Conservation (phyloP, 1,139 yeast genomes). For the Ashbya aceris region DNA sequence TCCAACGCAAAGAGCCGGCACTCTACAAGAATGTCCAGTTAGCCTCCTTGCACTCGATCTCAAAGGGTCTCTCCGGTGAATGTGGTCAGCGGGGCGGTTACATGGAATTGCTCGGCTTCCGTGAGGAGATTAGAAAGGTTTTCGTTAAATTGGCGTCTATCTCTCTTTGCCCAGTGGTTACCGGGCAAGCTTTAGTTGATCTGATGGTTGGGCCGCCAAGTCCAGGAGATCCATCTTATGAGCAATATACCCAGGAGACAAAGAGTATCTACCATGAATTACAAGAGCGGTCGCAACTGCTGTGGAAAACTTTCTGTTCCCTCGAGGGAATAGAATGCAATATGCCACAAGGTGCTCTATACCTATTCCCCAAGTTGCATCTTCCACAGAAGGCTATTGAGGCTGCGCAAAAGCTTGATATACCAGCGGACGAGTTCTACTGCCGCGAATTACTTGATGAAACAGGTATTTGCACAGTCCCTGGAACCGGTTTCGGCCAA, state of each 20-base stretch:
- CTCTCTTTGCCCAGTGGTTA: slow-evolving; percentile 84
- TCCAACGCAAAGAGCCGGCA: slow-evolving; percentile 45
- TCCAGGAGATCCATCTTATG: slow-evolving; percentile 68
- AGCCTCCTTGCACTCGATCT: slow-evolving; percentile 90
- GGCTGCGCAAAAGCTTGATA: slow-evolving; percentile 46
- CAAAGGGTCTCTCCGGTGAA: slow-evolving; percentile 95
- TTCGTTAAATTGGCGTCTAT: slow-evolving; percentile 82
- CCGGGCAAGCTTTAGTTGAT: slow-evolving; percentile 89
- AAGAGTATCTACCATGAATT: slow-evolving; percentile 52
- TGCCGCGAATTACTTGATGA: slow-evolving; percentile 70
- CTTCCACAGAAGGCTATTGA: slow-evolving; percentile 54
- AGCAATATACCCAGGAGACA: slow-evolving; percentile 54
- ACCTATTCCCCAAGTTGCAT: slow-evolving; percentile 72
- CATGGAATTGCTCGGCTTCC: slow-evolving; percentile 85
- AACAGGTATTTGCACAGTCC: slow-evolving; percentile 97
- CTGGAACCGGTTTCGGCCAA: slow-evolving; percentile 97
- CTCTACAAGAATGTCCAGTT: slow-evolving; percentile 69
- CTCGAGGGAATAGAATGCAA: slow-evolving; percentile 82
- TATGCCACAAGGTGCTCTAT: slow-evolving; percentile 95
- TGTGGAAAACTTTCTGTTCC: slow-evolving; percentile 59
- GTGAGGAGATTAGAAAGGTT: slow-evolving; percentile 55
- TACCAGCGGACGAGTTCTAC: slow-evolving; percentile 76
- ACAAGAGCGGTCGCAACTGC: slow-evolving; percentile 48
- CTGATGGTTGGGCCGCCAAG: slow-evolving; percentile 89
- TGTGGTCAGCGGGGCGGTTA: slow-evolving; percentile 99